Conservation (phyloP, 1,284 basidiomycete species). For the Tetrapyrgos nigripes region DNA sequence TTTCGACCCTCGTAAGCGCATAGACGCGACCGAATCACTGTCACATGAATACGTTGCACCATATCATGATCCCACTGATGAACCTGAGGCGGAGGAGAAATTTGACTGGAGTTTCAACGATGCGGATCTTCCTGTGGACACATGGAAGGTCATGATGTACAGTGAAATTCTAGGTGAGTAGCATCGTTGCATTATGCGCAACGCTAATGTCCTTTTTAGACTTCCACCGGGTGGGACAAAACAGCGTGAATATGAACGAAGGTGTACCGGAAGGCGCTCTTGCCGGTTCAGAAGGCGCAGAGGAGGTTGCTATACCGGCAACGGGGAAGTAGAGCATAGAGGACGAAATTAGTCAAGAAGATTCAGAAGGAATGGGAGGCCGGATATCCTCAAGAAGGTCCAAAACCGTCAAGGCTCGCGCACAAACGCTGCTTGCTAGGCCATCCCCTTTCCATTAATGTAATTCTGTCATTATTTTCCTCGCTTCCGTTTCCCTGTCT, state of each 20-base stretch:
- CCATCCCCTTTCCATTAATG: neutral
- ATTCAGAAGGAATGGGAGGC: neutral
- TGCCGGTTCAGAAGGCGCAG: constrained; percentile 56
- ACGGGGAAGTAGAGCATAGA: neutral
- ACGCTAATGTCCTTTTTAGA: constrained; percentile 46
- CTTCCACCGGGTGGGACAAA: constrained; percentile 80
- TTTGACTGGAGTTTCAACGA: constrained; percentile 99
- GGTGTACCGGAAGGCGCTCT: constrained; percentile 68
- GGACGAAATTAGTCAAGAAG: neutral
- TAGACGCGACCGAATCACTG: constrained; percentile 93
- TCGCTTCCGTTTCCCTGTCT: neutral
- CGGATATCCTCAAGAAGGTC: too few species aligned
- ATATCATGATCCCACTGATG: constrained; percentile 98
- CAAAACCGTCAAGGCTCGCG: too few species aligned
- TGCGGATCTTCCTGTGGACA: constrained; percentile 98
- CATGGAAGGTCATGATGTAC: constrained; percentile 99
- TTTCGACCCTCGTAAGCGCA: constrained; percentile 97
- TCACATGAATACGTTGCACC: constrained; percentile 95
- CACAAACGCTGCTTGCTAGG: neutral
- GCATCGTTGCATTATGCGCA: neutral
- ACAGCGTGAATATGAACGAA: constrained; percentile 45
- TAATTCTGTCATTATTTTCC: too few species aligned
- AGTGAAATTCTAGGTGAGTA: constrained; percentile 89
- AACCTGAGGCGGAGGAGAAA: constrained; percentile 92
- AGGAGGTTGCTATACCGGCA: neutral